Percentiles rank a stretch among this genome's conserved stretches.
phyloP scores from a whole-genome alignment of 805 yeast species.

The Cyberlindnera samutprakarnensis region DNA sequence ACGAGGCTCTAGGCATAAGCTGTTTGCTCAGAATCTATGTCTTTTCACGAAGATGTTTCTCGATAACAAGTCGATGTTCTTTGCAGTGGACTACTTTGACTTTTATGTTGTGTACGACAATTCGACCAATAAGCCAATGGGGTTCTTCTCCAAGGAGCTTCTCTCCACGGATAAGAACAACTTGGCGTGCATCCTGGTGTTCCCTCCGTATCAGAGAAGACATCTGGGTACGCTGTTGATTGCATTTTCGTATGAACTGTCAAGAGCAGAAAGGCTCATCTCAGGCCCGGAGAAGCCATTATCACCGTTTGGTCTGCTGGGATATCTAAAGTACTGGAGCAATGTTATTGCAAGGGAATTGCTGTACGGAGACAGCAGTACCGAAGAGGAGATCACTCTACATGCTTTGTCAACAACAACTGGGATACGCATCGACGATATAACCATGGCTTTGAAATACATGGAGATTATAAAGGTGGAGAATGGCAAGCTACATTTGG shows the following conservation, averaged over 20 bases:
- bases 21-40: slow-evolving; percentile 78
- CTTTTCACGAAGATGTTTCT: slow-evolving; percentile 82
- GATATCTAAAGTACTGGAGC: slow-evolving; percentile 76
- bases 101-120: slow-evolving; percentile 66
- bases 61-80: slow-evolving; percentile 84
- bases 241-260: slow-evolving; percentile 74
- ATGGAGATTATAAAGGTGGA: slow-evolving; percentile 37
- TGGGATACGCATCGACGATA: slow-evolving; percentile 58
- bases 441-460: slow-evolving; percentile 48
- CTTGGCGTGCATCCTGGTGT: slow-evolving; percentile 82
- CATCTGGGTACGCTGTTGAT: slow-evolving; percentile 75
- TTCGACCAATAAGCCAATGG: slow-evolving; percentile 54
- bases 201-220: slow-evolving; percentile 85
- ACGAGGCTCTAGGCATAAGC: slow-evolving; percentile 52
- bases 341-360: slow-evolving; percentile 38
- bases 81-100: slow-evolving; percentile 69
- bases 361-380: slow-evolving; percentile 31
- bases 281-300: slow-evolving; percentile 94
- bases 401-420: slow-evolving; percentile 46
- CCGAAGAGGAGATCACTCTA: slow-evolving; percentile 30
- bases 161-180: slow-evolving; percentile 73
- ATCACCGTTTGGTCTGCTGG: slow-evolving; percentile 68
- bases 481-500: slow-evolving; percentile 14
- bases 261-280: slow-evolving; percentile 49
- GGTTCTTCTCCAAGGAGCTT: slow-evolving; percentile 86